Conservation (phyloP, 495 filamentous ascomycete species). For the Chaetomium fimeti region DNA sequence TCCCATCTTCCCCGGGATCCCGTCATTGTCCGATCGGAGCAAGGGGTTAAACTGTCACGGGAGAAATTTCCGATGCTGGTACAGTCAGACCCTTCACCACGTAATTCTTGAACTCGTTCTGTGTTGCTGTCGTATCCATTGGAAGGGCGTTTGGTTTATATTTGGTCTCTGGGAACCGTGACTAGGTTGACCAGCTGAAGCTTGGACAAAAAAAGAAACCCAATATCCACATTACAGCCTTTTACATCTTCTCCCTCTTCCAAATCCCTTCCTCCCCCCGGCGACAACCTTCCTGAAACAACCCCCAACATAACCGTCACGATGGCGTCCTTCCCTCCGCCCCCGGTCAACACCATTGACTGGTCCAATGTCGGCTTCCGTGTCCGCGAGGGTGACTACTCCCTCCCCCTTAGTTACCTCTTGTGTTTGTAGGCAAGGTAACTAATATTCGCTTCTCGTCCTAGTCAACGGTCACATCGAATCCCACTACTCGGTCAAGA, state of each 20-base stretch:
- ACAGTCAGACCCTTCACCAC: conserved; percentile 1
- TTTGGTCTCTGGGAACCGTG: neutral
- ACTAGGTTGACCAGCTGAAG: neutral
- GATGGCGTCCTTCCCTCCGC: conserved; percentile 69
- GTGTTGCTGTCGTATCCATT: neutral
- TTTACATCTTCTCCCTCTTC: too few relatives aligned
- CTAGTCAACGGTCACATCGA: conserved; percentile 77
- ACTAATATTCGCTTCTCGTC: neutral
- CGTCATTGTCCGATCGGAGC: conserved; percentile 14
- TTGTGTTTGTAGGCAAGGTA: too few relatives aligned
- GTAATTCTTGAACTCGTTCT: neutral
- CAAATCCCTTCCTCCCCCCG: too few relatives aligned
- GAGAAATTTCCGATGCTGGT: neutral
- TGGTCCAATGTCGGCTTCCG: conserved; percentile 90
- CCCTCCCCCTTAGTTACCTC: too few relatives aligned
- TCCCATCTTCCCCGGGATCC: neutral
- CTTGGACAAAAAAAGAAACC: too few relatives aligned
- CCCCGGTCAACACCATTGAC: conserved; percentile 80
- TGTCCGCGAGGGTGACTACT: conserved; percentile 72
- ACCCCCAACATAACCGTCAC: conserved; percentile 1
- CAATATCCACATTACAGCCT: too few relatives aligned
- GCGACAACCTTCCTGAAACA: neutral
- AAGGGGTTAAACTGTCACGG: neutral
- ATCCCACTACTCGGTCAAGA: conserved; percentile 65
- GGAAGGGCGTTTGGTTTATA: neutral